Evolutionary conservation across 2,329 filamentous ascomycete genomes (phyloP), one percentile per base, ranked within the genome.

Genomic region (Aspergillus thermomutatus): DNA sequence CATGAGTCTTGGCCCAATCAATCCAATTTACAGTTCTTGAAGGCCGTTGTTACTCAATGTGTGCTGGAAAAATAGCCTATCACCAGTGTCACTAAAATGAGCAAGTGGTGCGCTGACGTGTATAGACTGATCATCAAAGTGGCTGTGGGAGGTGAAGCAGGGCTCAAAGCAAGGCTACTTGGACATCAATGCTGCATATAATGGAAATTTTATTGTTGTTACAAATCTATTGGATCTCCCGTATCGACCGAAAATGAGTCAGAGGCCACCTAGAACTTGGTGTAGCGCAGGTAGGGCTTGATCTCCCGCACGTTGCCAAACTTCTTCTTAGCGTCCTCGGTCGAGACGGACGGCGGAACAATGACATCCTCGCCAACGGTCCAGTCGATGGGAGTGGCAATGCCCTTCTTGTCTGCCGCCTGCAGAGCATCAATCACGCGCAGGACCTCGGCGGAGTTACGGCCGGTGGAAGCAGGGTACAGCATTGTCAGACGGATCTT

Each of bases 321-420:
- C 71, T 96, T 87, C 78, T 88, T 86, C 83, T 87, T 88, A 71
- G 92, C 92, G 79, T 94, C 88, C 75, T 90, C 89, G 61, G 91
- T 92, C 74, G 85, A 88, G 72, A 96, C 86, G 60, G 81, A 82
- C 49, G 92, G 91, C 72, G 92, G 91, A 61, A 97, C 90, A 72
- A 97, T 96, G 66, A 96, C 92, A 73, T 97, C 92, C 69, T 96
- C 89, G 54, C 92, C 92, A 47, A 86, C 87, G 41, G 87, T 81
- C 92, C 92, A 96, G 82, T 96, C 89, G 77, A 96, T 92, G 50
- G 92, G 92, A 55, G 90, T 94, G 64, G 89, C 92, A 72, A 96
- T 80, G 68, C 88, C 89, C 83, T 93, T 87, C 84, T 91, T 92
- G 80, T 96, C 92, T 58, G 88, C 91, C 46, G 86, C 87, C 82